Evolutionary conservation across 129 eudicot genomes (phyloP).

Genomic region (Smallanthus sonchifolius): DNA sequence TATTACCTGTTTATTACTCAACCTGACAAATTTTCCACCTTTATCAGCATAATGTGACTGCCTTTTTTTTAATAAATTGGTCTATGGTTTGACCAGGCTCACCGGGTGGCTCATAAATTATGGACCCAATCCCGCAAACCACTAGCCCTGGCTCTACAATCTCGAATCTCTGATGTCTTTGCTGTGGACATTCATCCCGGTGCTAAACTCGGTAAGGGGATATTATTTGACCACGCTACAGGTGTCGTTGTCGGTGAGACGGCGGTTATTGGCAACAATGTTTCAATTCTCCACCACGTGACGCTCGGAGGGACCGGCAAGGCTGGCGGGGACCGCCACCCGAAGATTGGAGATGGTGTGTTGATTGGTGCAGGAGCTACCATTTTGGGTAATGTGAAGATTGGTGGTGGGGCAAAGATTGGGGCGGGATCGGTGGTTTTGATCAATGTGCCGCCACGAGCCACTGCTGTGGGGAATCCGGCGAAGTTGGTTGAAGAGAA

Average conservation of each 20-base stretch:
- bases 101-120: constrained; percentile 74
- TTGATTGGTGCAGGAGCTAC: constrained; percentile 91
- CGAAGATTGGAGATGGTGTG: constrained; percentile 85
- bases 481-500: constrained; percentile 77
- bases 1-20: not conserved
- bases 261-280: constrained; percentile 71
- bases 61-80: constrained; percentile 1
- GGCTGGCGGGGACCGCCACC: constrained; percentile 77
- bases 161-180: constrained; percentile 76
- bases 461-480: constrained; percentile 92
- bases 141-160: constrained; percentile 68
- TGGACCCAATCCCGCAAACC: constrained; percentile 61
- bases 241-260: constrained; percentile 90
- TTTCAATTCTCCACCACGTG: constrained; percentile 79
- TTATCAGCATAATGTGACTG: not conserved
- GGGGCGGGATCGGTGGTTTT: constrained; percentile 88
- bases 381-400: constrained; percentile 62
- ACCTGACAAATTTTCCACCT: too few species aligned
- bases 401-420: constrained; percentile 76
- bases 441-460: constrained; percentile 73
- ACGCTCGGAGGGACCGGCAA: constrained; percentile 87
- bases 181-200: constrained; percentile 87
- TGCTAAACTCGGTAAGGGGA: constrained; percentile 67
- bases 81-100: constrained; percentile 43
- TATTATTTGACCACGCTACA: constrained; percentile 85